These are phyloP conservation scores for Aquilaria malaccensis DNA, from an alignment of 345 rosid genomes.

Conservation along the genomic window DNA sequence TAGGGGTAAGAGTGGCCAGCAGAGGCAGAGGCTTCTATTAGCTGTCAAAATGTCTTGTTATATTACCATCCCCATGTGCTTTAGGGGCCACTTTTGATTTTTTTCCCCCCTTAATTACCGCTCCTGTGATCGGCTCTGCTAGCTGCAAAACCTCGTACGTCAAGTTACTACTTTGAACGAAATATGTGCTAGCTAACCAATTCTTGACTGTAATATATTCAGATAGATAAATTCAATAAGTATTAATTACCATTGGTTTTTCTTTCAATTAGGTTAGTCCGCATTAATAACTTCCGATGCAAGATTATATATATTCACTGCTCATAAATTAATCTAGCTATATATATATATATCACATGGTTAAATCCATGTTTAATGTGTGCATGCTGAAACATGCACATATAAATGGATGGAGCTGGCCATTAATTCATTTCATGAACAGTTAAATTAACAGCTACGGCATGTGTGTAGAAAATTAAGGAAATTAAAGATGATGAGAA, in stretches of 20 bases:
- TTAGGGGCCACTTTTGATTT: slow-evolving; percentile 17
- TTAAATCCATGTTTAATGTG: too few species aligned
- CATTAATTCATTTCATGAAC: too few species aligned
- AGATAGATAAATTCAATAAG: background rate
- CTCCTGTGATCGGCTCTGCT: background rate
- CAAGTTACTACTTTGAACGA: too few species aligned
- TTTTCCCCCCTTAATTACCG: background rate
- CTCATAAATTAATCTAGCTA: too few species aligned
- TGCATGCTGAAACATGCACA: too few species aligned
- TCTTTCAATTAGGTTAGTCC: background rate
- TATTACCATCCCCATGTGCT: slow-evolving; percentile 17
- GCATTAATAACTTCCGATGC: background rate
- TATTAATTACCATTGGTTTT: background rate
- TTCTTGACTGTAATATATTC: background rate
- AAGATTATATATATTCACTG: background rate
- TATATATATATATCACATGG: too few species aligned
- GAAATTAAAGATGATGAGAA: too few species aligned
- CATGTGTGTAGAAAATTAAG: too few species aligned
- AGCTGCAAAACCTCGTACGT: background rate
- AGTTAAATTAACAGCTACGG: too few species aligned
- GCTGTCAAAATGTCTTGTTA: slow-evolving; percentile 30
- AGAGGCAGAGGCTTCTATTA: slow-evolving; percentile 12
- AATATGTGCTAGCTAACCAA: background rate
- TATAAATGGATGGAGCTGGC: too few species aligned
- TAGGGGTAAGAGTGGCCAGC: slow-evolving; percentile 3